Evolutionary conservation across 2,329 filamentous ascomycete genomes (phyloP).

Genomic region (Aureobasidium zeae): DNA sequence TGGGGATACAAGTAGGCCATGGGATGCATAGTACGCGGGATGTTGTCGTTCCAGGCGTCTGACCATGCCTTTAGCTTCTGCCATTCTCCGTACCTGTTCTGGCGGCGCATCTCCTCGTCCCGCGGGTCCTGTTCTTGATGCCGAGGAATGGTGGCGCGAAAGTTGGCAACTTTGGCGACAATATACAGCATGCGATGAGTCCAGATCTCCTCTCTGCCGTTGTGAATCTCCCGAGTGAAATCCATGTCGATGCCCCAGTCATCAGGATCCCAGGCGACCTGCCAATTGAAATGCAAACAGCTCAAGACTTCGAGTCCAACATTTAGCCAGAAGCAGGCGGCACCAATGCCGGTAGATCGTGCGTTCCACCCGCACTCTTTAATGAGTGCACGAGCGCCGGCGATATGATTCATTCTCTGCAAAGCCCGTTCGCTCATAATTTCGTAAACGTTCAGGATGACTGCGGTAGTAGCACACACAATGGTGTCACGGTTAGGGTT

Average conservation of each 20-base stretch:
- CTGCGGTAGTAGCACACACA: constrained; percentile 77
- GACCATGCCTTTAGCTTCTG: constrained; percentile 68
- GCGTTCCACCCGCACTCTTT: constrained; percentile 87
- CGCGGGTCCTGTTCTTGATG: constrained; percentile 51
- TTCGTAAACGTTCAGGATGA: constrained; percentile 86
- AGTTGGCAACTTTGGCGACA: constrained; percentile 77
- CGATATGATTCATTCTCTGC: constrained; percentile 81
- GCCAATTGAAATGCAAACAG: constrained; percentile 80
- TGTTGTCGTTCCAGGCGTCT: constrained; percentile 68
- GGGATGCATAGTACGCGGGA: constrained; percentile 79
- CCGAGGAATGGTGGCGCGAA: constrained; percentile 59
- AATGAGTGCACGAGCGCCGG: constrained; percentile 73
- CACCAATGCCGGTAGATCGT: constrained; percentile 65
- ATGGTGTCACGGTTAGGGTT: constrained; percentile 76
- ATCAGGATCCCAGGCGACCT: constrained; percentile 79
- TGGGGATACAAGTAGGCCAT: constrained; percentile 65
- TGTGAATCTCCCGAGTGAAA: constrained; percentile 49
- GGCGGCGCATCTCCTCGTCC: constrained; percentile 54
- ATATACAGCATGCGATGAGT: constrained; percentile 83
- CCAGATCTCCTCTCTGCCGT: constrained; percentile 71
- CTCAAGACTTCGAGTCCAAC: constrained; percentile 83
- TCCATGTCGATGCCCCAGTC: constrained; percentile 80
- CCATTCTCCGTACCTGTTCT: constrained; percentile 67
- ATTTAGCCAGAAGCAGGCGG: constrained; percentile 91
- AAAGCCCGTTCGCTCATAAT: constrained; percentile 75